Base-by-base conservation (phyloP, 352 stramenopile genomes). In the Blastocystis sp. region DNA sequence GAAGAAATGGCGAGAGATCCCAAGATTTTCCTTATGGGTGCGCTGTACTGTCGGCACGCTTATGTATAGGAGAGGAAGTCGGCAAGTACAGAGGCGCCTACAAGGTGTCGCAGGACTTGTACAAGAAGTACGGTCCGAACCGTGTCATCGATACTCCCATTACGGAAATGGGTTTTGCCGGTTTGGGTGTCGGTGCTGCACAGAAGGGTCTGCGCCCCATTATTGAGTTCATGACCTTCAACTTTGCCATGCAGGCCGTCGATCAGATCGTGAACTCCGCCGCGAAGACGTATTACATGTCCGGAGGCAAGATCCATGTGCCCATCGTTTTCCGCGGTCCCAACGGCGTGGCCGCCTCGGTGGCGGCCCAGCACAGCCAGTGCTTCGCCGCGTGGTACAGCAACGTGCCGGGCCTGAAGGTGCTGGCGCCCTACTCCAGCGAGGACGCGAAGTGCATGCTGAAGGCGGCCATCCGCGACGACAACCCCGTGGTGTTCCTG, bases 201-300 rank as follows among this genome's bases (percentile, higher is more conserved):
- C 98, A 98, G 92, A 95, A 98, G 90, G 94, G 96, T 92, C 93
- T 98, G 14, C 94, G 95, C 91, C 97, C 97, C 56, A 94, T 99
- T 66, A 93, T 99, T 34, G 97, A 99, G 93, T 99, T 99, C 91
- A 99, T 99, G 97, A 99, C 97, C 40, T 98, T 98, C 90, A 99
- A 99, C 92, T 99, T 99, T 91, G 95, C 95, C 84, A 98, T 99
- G 94, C 96, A 99, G 90, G 96, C 96, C 43, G 98, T 99, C 89
- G 97, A 99, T 93, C 97, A 99, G 90, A 97, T 99, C 89, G 93
- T 99, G 71, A 99, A 99, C 91, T 98, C 94, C 82, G 96, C 96
- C n/a, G 97, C 97, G 80, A 99, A 99, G 92, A 96, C 98, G 88
- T 98, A 96, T 90, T 99, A 99, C 93, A 99, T 99, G 97, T 97